Evolutionary conservation across 805 yeast species (phyloP).

Genomic region (Saccharomycopsis fermentans): DNA sequence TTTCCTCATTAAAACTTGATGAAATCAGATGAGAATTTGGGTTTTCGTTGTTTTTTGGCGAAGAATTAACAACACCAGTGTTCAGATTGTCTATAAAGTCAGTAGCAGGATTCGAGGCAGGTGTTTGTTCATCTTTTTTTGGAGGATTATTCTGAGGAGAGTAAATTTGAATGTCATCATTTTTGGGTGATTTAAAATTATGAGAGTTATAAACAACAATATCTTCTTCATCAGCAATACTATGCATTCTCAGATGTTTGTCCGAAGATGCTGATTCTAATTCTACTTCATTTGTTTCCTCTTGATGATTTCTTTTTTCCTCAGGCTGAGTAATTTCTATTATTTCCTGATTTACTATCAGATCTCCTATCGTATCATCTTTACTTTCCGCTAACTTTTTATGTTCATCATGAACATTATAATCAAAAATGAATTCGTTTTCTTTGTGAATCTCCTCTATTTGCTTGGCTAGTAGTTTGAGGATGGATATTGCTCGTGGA

Average conservation of each 20-base stretch:
- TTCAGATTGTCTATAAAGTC: not conserved
- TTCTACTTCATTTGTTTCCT: not conserved
- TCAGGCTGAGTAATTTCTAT: not conserved
- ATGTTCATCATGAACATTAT: not conserved
- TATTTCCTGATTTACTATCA: not conserved
- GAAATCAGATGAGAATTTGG: not conserved
- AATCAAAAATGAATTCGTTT: slow-evolving; percentile 13
- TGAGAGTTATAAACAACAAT: not conserved
- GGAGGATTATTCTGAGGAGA: too few species aligned
- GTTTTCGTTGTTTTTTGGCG: not conserved
- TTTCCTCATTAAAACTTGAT: not conserved
- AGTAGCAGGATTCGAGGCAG: not conserved
- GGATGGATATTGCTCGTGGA: slow-evolving; percentile 23
- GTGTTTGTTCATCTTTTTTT: not conserved
- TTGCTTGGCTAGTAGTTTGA: slow-evolving; percentile 11
- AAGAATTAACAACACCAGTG: not conserved
- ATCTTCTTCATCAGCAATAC: not conserved
- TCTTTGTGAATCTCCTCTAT: slow-evolving; percentile 15
- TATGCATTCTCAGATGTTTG: not conserved
- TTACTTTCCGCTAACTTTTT: not conserved
- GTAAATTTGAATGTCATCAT: not conserved
- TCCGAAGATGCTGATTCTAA: not conserved
- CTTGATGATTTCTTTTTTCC: not conserved
- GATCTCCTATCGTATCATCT: not conserved
- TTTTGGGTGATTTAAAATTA: not conserved